phyloP scores from a whole-genome alignment of 306 rosid species.

The Cucurbita pepo region DNA sequence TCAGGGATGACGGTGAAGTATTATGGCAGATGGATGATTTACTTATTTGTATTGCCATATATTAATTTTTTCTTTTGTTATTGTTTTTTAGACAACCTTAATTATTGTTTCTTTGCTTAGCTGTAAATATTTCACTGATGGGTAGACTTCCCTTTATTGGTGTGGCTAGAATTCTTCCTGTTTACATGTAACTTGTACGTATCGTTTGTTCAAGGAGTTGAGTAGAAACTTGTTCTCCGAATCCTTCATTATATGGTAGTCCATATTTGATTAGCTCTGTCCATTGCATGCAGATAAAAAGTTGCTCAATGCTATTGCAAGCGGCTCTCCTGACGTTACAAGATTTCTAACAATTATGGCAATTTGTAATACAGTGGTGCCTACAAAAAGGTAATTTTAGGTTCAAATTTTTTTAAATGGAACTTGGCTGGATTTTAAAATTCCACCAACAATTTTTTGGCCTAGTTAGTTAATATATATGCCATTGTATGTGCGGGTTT shows the following conservation, averaged over 20 bases:
- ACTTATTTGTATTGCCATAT: not conserved
- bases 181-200: not conserved
- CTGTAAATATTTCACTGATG: not conserved
- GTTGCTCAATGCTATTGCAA: constrained; percentile 52
- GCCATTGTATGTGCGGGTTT: not conserved
- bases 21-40: not conserved
- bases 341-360: constrained; percentile 85
- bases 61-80: not conserved
- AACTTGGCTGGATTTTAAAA: constrained; percentile 2
- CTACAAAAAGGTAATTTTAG: constrained; percentile 48
- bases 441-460: not conserved
- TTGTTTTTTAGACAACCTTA: not conserved
- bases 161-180: not conserved
- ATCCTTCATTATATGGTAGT: not conserved
- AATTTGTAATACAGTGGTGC: constrained; percentile 85
- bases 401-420: not conserved
- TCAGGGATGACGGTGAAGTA: not conserved
- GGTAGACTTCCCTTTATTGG: not conserved
- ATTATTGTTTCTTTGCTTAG: not conserved
- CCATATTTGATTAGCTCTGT: constrained; percentile 20
- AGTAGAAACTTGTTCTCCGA: not conserved
- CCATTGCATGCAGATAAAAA: constrained; percentile 45
- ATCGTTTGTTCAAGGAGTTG: not conserved
- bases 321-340: constrained; percentile 58
- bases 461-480: not conserved